Base-by-base conservation (phyloP, 1,284 basidiomycete genomes). In the Ganoderma boninense region DNA sequence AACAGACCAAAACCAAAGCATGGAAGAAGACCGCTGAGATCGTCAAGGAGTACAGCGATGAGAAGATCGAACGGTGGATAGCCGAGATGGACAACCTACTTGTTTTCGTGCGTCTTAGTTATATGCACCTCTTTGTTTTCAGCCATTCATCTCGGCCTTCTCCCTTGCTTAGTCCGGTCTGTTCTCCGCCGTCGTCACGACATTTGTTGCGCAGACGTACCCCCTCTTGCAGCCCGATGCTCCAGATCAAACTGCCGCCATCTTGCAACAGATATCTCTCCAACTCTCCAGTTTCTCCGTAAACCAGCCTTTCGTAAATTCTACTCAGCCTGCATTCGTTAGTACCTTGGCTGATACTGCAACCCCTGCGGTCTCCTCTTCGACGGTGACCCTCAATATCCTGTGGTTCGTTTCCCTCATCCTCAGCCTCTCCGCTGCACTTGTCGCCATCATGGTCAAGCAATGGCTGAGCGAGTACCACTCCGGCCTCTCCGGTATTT, bases 341-440 rank as follows among this genome's bases (percentile, higher is more conserved):
- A 6, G 10, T 49, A 4, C 38, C 2, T 11, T 2, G 1, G 1
- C 40, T 52, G 32, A 35, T 38, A 7, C 35, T n/a, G 13, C 62
- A 54, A 4, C 16, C 32, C 23, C 49, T 13, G 6, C 40, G 7
- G 29, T 32, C 2, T 46, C 68, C 0, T 38, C 42, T 3, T 67
- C 52, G 10, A 49, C 68, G 2, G 43, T 74, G 11, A 60, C 60
- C 42, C 54, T 75, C 64, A 75, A 75, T 40, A 32, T 29, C 4
- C 60, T 72, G 3, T 75, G 74, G 73, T 75, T 74, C 64, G 68
- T 68, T 0, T 64, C 69, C 40, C 66, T 75, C 1, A 66, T 74
- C 6, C 57, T 61, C 38, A 73, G 71, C 35, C 74, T 75, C 4
- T 26, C 69, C 3, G 42, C 73, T 0, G 66, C 74, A 0, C 65